These are phyloP conservation scores for Huntiella moniliformis DNA, from an alignment of 2,329 filamentous ascomycete genomes.

Conservation along the genomic window DNA sequence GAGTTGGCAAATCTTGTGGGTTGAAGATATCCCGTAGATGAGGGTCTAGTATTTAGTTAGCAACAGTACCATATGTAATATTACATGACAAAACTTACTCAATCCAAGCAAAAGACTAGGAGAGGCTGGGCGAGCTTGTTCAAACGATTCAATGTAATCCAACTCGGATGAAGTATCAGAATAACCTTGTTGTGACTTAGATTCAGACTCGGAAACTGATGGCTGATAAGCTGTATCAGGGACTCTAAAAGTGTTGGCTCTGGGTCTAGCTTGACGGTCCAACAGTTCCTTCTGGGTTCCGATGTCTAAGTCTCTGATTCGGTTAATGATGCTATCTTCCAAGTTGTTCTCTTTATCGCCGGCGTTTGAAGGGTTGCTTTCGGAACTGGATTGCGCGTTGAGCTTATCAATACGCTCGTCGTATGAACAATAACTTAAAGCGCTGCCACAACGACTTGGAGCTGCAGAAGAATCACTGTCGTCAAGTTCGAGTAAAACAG, in stretches of 20 bases:
- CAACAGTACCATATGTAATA: neutral
- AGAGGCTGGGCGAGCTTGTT: constrained; percentile 5
- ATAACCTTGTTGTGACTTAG: too few species aligned
- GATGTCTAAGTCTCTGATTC: constrained; percentile 10
- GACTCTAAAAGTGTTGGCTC: constrained; percentile 5
- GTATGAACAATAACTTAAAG: constrained; percentile 10
- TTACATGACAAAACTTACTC: constrained; percentile 6
- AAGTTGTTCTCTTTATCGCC: constrained; percentile 3
- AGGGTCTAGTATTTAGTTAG: neutral
- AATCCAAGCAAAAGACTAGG: constrained; percentile 9
- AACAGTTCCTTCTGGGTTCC: constrained; percentile 2
- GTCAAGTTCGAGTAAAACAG: constrained; percentile 9
- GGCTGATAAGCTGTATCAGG: neutral
- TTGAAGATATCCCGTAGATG: constrained; percentile 1
- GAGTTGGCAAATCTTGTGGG: neutral
- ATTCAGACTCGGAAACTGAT: too few species aligned
- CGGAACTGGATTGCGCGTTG: neutral
- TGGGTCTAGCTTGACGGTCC: neutral
- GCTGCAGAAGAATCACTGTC: constrained; percentile 6
- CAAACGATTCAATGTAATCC: neutral
- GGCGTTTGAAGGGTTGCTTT: neutral
- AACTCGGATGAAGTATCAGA: neutral
- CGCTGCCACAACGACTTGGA: constrained; percentile 11
- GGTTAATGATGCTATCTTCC: constrained; percentile 9
- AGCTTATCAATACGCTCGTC: constrained; percentile 7